Evolutionary conservation across 2,329 filamentous ascomycete genomes (phyloP), one percentile per base, ranked within the genome.

Genomic region (Cladorrhinum sp.): DNA sequence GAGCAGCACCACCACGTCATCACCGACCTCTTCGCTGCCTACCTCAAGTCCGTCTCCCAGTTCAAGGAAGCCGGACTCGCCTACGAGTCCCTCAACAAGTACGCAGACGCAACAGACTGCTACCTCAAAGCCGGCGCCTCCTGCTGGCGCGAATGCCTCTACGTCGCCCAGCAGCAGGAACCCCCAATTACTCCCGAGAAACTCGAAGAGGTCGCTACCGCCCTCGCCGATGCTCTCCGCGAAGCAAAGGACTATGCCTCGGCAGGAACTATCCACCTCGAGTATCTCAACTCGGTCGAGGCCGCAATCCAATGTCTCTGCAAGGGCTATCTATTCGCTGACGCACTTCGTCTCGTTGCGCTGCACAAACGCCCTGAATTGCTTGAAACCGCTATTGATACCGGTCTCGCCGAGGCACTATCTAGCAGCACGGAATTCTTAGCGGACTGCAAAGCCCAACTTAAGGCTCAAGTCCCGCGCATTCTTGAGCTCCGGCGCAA

Each of bases 121-220:
- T 99, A 97, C 76, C 87, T 91, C 63, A 85, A 89, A 1, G 91
- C 91, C 1, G 90, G 92, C 42, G 83, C 82, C 1, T 74, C 80
- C 3, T 85, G 90, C 75, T 99, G 95, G 95, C 91, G 91, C 57
- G 94, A 99, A 74, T 91, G 91, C 23, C 85, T 99, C 54, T 91
- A 89, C 68, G 86, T 86, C 52, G 93, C 93, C 4, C 85, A 86
- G 59, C 84, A 90, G 60, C 85, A 86, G 65, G 70, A 73, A 1
- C 83, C 88, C 0, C 82, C 87, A 0, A 74, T 92, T 3, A 80
- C 86, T 0, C 69, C 80, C 0, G 77, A 81, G 0, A 83, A 89
- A 14, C 79, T 96, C 33, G 71, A 74, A 2, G 82, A 86, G 36
- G 84, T 97, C 18, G 92, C 92, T n/a, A 79, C 78, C 0, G 82